A percentile compares a stretch with the other conserved stretches of the same genome.
Conservation (phyloP, 495 filamentous ascomycete species). For the Hyaloscypha hepaticicola region DNA sequence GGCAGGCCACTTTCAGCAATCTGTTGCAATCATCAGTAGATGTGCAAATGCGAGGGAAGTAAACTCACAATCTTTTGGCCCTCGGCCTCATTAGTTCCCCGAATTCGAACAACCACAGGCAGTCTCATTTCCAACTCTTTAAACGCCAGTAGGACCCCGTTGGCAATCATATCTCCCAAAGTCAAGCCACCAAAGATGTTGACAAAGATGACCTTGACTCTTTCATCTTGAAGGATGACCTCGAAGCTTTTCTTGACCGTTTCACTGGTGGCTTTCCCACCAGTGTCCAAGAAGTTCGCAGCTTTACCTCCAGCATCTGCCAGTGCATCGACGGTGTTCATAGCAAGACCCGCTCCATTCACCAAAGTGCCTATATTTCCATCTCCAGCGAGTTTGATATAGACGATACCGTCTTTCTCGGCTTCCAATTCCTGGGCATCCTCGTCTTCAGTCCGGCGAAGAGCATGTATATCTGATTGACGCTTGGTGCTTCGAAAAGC, state of each 20-base stretch:
- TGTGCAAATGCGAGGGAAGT: neutral
- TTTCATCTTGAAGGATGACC: slow-evolving; percentile 64
- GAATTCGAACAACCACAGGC: slow-evolving; percentile 79
- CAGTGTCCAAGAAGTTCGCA: slow-evolving; percentile 87
- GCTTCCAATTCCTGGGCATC: slow-evolving; percentile 62
- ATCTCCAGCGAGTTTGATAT: slow-evolving; percentile 31
- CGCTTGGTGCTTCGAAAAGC: slow-evolving; percentile 64
- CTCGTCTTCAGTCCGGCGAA: slow-evolving; percentile 52
- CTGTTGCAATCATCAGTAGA: slow-evolving; percentile 32
- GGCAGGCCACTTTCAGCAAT: slow-evolving; percentile 73
- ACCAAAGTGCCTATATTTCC: slow-evolving; percentile 34
- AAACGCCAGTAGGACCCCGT: slow-evolving; percentile 77
- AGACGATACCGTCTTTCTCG: slow-evolving; percentile 63
- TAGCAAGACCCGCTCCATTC: slow-evolving; percentile 87
- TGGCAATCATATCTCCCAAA: slow-evolving; percentile 83
- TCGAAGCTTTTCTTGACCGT: slow-evolving; percentile 78
- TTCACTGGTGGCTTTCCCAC: slow-evolving; percentile 84
- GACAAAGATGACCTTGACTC: slow-evolving; percentile 76
- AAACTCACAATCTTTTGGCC: slow-evolving; percentile 67
- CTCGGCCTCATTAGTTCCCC: slow-evolving; percentile 78
- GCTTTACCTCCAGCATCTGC: slow-evolving; percentile 60
- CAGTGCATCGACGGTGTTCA: slow-evolving; percentile 88
- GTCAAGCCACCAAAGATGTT: slow-evolving; percentile 92
- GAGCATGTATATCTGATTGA: slow-evolving; percentile 60
- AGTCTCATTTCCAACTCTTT: slow-evolving; percentile 65